Evolutionary conservation across 257 asterid species (phyloP), one percentile per base, ranked within the genome.

Genomic region (Euphrasia confusa): DNA sequence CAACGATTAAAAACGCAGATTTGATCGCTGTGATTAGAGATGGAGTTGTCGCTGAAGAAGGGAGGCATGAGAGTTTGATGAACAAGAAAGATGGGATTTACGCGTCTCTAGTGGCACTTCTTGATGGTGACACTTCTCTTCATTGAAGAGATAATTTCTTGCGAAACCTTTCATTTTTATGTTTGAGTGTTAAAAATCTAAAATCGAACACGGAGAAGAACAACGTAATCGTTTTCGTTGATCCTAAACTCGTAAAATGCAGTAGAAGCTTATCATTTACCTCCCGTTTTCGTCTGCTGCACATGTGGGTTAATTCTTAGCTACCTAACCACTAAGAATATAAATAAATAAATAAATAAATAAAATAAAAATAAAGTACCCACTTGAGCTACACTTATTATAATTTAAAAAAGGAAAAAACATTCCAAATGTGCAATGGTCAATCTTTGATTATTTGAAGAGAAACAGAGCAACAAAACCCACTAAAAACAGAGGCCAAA

Each of bases 1-100:
- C 90, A 0, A 83, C 90, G 2, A 80, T 83, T 59, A 75, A 67
- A 72, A 74, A 80, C 52, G 87, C 79, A 2, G 80, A 83, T 67
- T 24, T 74, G 10, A 83, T 83, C 54, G 84, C 55, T 14, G 90
- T 80, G 0, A 11, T 83, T 3, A 72, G 59, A 58, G 55, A 78
- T 66, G 90, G 90, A 54, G 77, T 21, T 10, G 64, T 80, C 30
- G 80, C 69, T 0, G 84, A 83, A 58, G 71, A 72, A 44, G 90
- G 90, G 7, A 83, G 55, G 28, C 90, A 78, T 40, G 76, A 74
- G 21, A 60, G 14, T 27, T 69, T 83, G 77, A 60, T 74, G 0
- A 64, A 53, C 7, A 72, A 39, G 67, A 60, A 66, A 49, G 70
- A 72, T 54, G 90, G 86, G 50, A 47, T 66, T 4, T 83, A 78